Evolutionary conservation across 1,139 yeast species (phyloP).

Genomic region (Scheffersomyces parashehatae): DNA sequence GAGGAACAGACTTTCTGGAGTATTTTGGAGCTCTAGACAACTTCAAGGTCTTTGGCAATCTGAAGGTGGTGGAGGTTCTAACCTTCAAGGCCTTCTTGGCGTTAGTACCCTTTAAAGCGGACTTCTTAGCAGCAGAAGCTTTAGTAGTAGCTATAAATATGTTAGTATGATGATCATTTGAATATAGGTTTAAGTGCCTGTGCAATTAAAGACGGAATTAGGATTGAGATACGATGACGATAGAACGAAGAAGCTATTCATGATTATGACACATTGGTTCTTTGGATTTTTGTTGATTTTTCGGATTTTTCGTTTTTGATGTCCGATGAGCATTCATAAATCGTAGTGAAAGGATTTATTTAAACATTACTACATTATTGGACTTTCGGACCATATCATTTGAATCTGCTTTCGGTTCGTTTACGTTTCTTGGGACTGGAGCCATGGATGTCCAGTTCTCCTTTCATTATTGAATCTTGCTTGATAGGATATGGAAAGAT

Average conservation of each 20-base stretch:
- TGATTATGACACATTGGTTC: too few species aligned
- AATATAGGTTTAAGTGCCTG: not conserved
- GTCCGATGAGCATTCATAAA: too few species aligned
- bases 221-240: not conserved
- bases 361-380: too few species aligned
- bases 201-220: not conserved
- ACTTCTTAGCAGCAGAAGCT: conserved; percentile 98
- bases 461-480: too few species aligned
- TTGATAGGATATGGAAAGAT: too few species aligned
- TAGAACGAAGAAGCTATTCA: not conserved
- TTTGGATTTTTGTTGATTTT: too few species aligned
- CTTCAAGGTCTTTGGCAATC: conserved; percentile 96
- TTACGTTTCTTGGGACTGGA: too few species aligned
- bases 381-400: too few species aligned
- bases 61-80: conserved; percentile 94
- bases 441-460: too few species aligned
- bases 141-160: conserved; percentile 39
- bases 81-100: conserved; percentile 88
- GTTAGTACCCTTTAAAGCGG: conserved; percentile 97
- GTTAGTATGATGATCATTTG: conserved; percentile 24
- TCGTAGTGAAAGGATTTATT: too few species aligned
- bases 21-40: conserved; percentile 94
- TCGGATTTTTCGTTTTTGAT: too few species aligned
- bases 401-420: too few species aligned
- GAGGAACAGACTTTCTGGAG: conserved; percentile 95